Evolutionary conservation across 139 green algal genomes (phyloP).

Genomic region (Tetradesmus lagerheimii): DNA sequence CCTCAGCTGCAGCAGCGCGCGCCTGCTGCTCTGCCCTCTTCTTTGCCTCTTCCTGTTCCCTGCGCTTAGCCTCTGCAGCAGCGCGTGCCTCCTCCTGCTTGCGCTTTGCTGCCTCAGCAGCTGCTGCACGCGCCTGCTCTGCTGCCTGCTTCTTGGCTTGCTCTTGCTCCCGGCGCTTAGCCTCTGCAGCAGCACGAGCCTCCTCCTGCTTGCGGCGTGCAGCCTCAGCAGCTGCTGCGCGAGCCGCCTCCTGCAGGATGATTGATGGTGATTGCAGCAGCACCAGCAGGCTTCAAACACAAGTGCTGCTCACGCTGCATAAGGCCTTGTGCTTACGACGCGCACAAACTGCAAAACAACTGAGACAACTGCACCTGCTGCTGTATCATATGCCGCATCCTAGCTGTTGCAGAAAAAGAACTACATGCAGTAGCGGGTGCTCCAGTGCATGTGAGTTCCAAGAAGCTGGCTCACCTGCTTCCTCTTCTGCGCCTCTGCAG

Average conservation of each 20-base stretch:
- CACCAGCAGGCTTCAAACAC: too few species aligned
- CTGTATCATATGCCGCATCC: too few species aligned
- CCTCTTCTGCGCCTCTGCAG: too few species aligned
- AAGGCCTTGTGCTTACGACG: too few species aligned
- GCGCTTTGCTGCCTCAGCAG: background rate
- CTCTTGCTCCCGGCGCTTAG: background rate
- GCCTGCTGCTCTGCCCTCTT: background rate
- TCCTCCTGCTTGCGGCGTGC: background rate
- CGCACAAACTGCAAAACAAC: too few species aligned
- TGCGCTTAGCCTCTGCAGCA: background rate
- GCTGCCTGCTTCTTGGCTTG: background rate
- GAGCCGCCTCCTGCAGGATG: background rate
- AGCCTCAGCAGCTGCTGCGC: background rate
- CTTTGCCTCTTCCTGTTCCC: background rate
- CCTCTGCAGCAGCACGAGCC: background rate
- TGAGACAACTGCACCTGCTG: too few species aligned
- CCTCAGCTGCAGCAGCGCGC: conserved; percentile 6
- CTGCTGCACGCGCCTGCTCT: conserved; percentile 1
- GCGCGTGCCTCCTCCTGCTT: conserved; percentile 21
- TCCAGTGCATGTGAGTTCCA: too few species aligned
- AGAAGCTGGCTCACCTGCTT: too few species aligned
- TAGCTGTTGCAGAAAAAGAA: too few species aligned
- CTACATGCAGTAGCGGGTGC: too few species aligned
- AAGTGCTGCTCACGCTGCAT: too few species aligned
- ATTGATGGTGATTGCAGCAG: too few species aligned